Evolutionary conservation across 2,329 filamentous ascomycete genomes (phyloP), one percentile per base, ranked within the genome.

Genomic region (Aureobasidium sp.): DNA sequence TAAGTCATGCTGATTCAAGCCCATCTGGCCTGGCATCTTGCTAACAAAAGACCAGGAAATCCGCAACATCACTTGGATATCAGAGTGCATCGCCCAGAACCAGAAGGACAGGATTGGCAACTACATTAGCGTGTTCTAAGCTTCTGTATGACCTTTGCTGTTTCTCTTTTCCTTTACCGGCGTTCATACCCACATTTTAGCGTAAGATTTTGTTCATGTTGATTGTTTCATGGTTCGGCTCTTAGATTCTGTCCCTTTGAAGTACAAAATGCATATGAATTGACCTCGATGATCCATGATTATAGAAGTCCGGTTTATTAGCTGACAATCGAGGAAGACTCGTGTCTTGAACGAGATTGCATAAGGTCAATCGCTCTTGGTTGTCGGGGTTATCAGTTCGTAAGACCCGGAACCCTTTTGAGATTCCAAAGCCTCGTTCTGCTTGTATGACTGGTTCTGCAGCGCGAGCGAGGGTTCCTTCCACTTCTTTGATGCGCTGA

Each of bases 31-130:
- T 22, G n/a, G 37, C 35, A 10, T 24, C 19, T 32, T 30, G 14
- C 64, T 71, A 58, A 72, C 55, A 27, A 6, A 21, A 4, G 32
- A 29, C 35, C 58, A 97, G 90, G 93, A 98, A 86, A 96, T 97
- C 64, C 87, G 93, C 60, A 98, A 98, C 73, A 95, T 98, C 66
- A 97, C 93, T 48, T 98, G 93, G 93, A 98, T 98, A 70, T 86
- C 93, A 19, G 93, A 98, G 73, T 98, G 93, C 74, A 98, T 98
- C 79, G 93, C 93, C 53, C 93, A 98, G 74, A 96, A 95, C 76
- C 93, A 98, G 74, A 98, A 98, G 77, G 93, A 98, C 72, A 83
- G 93, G 68, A 97, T 98, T 69, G 87, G 88, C 63, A 98, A 97
- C 74, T 98, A 95, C 73, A 98, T 98, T 70, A 95, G 90, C 72